Evolutionary conservation across 106 monocot genomes (phyloP).

Genomic region (Hemerocallis citrina): DNA sequence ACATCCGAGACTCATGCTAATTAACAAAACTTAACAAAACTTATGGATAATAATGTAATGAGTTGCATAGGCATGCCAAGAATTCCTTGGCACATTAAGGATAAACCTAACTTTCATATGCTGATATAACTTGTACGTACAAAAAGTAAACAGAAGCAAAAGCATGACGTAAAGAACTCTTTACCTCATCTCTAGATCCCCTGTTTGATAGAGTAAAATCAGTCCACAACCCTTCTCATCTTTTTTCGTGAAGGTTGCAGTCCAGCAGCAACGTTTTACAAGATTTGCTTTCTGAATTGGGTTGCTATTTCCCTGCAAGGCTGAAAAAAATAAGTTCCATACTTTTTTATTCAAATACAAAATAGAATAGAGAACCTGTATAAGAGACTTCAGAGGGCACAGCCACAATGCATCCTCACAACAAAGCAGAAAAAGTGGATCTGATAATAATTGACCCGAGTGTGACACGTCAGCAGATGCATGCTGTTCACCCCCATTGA

Average conservation of each 20-base stretch:
- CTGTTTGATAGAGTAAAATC: slow-evolving; percentile 81
- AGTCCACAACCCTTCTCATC: slow-evolving; percentile 38
- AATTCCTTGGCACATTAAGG: too few relatives aligned
- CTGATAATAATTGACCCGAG: slow-evolving; percentile 15
- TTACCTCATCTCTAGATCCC: slow-evolving; percentile 80
- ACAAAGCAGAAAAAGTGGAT: slow-evolving; percentile 67
- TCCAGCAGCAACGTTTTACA: slow-evolving; percentile 69
- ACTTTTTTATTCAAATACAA: not conserved
- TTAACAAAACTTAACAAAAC: too few relatives aligned
- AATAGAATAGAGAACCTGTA: slow-evolving; percentile 38
- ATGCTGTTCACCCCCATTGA: slow-evolving; percentile 13
- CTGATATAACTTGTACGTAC: too few relatives aligned
- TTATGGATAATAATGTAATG: too few relatives aligned
- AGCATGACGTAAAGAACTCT: not conserved
- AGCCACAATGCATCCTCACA: slow-evolving; percentile 53
- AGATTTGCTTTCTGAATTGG: slow-evolving; percentile 43
- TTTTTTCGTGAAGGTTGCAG: slow-evolving; percentile 44
- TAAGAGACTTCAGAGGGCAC: slow-evolving; percentile 51
- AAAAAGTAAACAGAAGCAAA: not conserved
- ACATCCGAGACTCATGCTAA: too few relatives aligned
- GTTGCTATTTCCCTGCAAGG: slow-evolving; percentile 39
- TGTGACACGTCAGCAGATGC: slow-evolving; percentile 13
- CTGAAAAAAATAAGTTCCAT: not conserved
- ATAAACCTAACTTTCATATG: too few relatives aligned
- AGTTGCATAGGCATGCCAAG: too few relatives aligned